Evolutionary conservation across 768 basidiomycete species (phyloP).

Genomic region (Agrocybe pediades): DNA sequence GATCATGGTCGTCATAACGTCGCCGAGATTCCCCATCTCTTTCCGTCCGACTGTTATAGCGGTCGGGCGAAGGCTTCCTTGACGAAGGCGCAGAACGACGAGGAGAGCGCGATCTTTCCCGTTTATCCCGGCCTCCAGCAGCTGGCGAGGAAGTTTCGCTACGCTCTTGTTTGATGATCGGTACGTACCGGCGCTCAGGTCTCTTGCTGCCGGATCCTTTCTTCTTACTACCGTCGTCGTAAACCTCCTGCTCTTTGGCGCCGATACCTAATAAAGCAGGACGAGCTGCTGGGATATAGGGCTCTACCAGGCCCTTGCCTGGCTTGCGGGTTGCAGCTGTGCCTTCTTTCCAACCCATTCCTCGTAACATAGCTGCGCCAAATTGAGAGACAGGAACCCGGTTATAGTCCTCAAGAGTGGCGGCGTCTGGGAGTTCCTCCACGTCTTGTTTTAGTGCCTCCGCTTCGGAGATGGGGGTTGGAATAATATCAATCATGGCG

Average conservation of each 20-base stretch:
- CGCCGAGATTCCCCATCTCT: conserved; percentile 13
- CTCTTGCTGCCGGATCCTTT: conserved; percentile 43
- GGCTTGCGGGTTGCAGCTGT: conserved; percentile 67
- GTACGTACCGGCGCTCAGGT: conserved; percentile 80
- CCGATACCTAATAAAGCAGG: conserved; percentile 92
- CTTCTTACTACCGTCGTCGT: conserved; percentile 68
- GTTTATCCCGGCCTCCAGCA: conserved; percentile 28
- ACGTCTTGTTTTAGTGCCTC: conserved; percentile 89
- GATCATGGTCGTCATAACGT: conserved; percentile 16
- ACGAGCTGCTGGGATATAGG: conserved; percentile 80
- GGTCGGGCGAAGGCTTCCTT: conserved; percentile 51
- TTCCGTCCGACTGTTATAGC: conserved; percentile 17
- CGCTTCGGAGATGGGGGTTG: conserved; percentile 66
- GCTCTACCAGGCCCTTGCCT: conserved; percentile 65
- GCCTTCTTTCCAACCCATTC: conserved; percentile 96
- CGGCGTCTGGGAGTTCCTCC: conserved; percentile 70
- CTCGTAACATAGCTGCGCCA: conserved; percentile 88
- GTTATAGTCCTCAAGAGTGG: conserved; percentile 84
- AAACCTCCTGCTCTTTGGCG: conserved; percentile 81
- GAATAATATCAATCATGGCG: conserved; percentile 63
- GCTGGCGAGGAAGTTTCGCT: conserved; percentile 25
- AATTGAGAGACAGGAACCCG: conserved; percentile 92
- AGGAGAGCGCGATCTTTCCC: conserved; percentile 40
- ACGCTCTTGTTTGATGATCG: conserved; percentile 73
- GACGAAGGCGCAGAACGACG: conserved; percentile 44